These are phyloP conservation scores for Berkeleyomyces basicola DNA, from an alignment of 2,329 filamentous ascomycete species.

Conservation along the genomic window DNA sequence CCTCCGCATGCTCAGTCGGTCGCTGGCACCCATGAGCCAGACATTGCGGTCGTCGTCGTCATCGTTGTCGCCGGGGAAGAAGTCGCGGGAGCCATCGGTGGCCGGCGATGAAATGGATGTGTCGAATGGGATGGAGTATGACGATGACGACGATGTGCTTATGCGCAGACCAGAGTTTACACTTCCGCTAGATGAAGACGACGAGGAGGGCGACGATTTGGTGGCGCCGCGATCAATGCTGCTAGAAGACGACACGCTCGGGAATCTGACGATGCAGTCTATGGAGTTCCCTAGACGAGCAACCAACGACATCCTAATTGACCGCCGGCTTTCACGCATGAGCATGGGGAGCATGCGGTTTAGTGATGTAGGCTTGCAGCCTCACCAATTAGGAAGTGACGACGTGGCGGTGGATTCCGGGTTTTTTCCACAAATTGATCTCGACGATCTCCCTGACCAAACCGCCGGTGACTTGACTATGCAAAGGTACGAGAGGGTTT, in stretches of 20 bases:
- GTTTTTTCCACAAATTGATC: slow-evolving; percentile 32
- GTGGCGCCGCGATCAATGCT: slow-evolving; percentile 36
- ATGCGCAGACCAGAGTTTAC: slow-evolving; percentile 38
- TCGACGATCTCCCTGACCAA: slow-evolving; percentile 27
- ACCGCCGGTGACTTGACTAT: slow-evolving; percentile 26
- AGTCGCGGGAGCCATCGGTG: slow-evolving; percentile 15
- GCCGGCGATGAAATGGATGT: slow-evolving; percentile 15
- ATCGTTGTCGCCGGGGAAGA: slow-evolving; percentile 20
- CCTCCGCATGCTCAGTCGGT: slow-evolving; percentile 36
- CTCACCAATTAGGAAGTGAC: slow-evolving; percentile 22
- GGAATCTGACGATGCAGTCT: slow-evolving; percentile 40
- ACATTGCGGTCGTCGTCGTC: slow-evolving; percentile 32
- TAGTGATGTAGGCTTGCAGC: slow-evolving; percentile 32
- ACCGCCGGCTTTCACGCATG: slow-evolving; percentile 30
- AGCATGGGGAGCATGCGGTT: slow-evolving; percentile 36
- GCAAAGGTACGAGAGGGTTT: slow-evolving; percentile 23
- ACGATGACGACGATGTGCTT: slow-evolving; percentile 33
- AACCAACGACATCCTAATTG: slow-evolving; percentile 28
- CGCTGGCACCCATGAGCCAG: slow-evolving; percentile 33
- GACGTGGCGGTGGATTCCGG: slow-evolving; percentile 31
- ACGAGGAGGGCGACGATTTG: slow-evolving; percentile 34
- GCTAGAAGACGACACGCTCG: slow-evolving; percentile 36
- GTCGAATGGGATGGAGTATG: slow-evolving; percentile 16
- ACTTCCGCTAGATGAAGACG: slow-evolving; percentile 31
- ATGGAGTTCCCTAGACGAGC: slow-evolving; percentile 42